Evolutionary conservation across 2,329 filamentous ascomycete genomes (phyloP).

Genomic region (Pleomassaria siparia): DNA sequence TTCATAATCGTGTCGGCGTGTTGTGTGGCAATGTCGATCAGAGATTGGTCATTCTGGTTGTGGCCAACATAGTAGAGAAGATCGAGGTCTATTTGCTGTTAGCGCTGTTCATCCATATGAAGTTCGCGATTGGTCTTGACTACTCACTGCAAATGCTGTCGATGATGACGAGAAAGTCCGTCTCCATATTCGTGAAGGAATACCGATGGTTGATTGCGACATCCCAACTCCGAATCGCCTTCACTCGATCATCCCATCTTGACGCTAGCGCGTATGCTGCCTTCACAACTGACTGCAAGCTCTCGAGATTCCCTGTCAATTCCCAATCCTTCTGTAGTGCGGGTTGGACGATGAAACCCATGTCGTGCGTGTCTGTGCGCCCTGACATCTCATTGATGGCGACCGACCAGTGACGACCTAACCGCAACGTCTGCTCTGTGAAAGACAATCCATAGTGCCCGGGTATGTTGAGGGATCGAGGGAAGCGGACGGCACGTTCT

Average conservation of each 20-base stretch:
- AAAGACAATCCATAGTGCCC: conserved; percentile 19
- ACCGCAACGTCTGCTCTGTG: conserved; percentile 24
- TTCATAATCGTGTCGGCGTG: conserved; percentile 43
- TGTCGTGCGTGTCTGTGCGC: conserved; percentile 56
- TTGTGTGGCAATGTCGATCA: conserved; percentile 42
- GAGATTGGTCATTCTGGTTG: conserved; percentile 26
- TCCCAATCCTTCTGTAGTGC: conserved; percentile 53
- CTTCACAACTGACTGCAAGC: conserved; percentile 44
- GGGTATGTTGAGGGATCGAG: conserved; percentile 24
- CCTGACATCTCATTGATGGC: conserved; percentile 37
- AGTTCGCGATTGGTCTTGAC: background rate
- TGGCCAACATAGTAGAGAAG: conserved; percentile 43
- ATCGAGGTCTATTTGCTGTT: conserved; percentile 37
- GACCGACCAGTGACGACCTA: conserved; percentile 35
- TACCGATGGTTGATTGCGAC: conserved; percentile 41
- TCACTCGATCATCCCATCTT: conserved; percentile 45
- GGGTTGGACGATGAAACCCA: conserved; percentile 57
- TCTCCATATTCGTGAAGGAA: conserved; percentile 37
- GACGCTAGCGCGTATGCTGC: conserved; percentile 50
- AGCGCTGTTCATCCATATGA: background rate
- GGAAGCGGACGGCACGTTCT: conserved; percentile 34
- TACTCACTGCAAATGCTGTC: conserved; percentile 45
- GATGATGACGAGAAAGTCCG: conserved; percentile 47
- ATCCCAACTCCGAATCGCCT: conserved; percentile 55
- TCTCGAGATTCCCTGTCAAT: conserved; percentile 45